Conservation (phyloP, 225 moss, liverwort and hornwort species). For the Lunularia cruciata region DNA sequence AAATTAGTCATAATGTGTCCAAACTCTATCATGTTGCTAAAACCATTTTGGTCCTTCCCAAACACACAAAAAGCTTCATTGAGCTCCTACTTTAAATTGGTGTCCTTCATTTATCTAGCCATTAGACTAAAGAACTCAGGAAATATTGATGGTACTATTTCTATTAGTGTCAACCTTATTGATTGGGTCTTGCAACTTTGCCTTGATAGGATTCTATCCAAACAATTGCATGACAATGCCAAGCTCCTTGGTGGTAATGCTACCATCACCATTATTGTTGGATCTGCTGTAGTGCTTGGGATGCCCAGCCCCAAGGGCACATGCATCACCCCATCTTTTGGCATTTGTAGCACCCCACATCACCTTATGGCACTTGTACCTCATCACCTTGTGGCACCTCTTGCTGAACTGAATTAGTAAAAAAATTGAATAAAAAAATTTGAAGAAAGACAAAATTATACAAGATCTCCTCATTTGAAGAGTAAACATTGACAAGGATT, state of each 20-base stretch:
- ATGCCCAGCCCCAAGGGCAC: too few relatives aligned
- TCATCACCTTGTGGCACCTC: too few relatives aligned
- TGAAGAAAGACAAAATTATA: too few relatives aligned
- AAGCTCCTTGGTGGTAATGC: conserved; percentile 84
- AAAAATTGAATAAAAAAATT: too few relatives aligned
- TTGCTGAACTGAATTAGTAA: too few relatives aligned
- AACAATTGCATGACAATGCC: conserved; percentile 86
- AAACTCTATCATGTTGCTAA: conserved; percentile 78
- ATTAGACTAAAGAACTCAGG: conserved; percentile 86
- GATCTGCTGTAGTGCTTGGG: too few relatives aligned
- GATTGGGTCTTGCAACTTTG: conserved; percentile 90
- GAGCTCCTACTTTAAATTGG: conserved; percentile 91
- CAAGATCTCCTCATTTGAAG: too few relatives aligned
- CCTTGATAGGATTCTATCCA: conserved; percentile 87
- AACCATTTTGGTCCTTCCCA: conserved; percentile 92
- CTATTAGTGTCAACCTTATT: conserved; percentile 85
- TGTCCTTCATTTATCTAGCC: conserved; percentile 93
- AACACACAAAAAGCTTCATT: conserved; percentile 91
- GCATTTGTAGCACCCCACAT: too few relatives aligned
- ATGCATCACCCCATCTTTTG: too few relatives aligned
- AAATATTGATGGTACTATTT: conserved; percentile 84
- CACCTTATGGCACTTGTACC: too few relatives aligned
- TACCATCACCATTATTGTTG: too few relatives aligned
- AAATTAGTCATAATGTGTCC: conserved; percentile 88
- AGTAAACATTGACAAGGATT: too few relatives aligned